Evolutionary conservation across 1,139 yeast species (phyloP), one percentile per base, ranked within the genome.

Genomic region (Nakaseomyces delphensis): DNA sequence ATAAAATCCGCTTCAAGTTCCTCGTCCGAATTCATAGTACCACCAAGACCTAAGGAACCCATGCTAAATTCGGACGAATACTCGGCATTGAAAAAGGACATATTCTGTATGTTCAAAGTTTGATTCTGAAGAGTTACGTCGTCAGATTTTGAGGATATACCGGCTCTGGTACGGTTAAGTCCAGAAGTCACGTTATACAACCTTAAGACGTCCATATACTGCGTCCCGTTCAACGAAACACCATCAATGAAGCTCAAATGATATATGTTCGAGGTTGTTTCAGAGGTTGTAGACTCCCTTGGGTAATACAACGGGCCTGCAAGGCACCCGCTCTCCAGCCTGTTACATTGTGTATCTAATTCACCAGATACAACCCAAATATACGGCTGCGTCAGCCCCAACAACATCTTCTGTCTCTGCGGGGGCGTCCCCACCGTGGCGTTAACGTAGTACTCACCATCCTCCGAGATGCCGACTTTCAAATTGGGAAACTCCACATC

Each of bases 1-100:
- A 58, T 55, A 0, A 66, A 55, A 24, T 59, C 25, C 7, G 45
- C 37, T 8, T 21, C 37, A 18, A 33, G 37, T 18, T 33, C 28
- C 9, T 15, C 11, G 27, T 33, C 37, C 8, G 37, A 33, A 27
- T 33, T 20, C 37, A 33, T 37, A 11, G 40, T 52, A 2, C 74
- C 74, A 3, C 80, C 79, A 3, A 81, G 55, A 1, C 87, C 89
- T 13, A 80, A 56, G 6, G 74, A 76, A 9, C 85, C 85, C 4
- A 43, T 41, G 3, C 67, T 62, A n/a, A 63, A 55, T 30, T 69
- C 67, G 45, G 65, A 59, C 2, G 79, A 64, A 4, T 63, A 61
- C 37, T 68, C 63, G 0, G 64, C 64, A 35, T 52, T 48, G n/a
- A 70, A 44, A 45, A 73, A 71, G 0, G 63, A 53, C 4, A 51